These are phyloP conservation scores for Geosiphon pyriformis DNA, from an alignment of 192 early-diverging fungal genomes.

Conservation along the genomic window DNA sequence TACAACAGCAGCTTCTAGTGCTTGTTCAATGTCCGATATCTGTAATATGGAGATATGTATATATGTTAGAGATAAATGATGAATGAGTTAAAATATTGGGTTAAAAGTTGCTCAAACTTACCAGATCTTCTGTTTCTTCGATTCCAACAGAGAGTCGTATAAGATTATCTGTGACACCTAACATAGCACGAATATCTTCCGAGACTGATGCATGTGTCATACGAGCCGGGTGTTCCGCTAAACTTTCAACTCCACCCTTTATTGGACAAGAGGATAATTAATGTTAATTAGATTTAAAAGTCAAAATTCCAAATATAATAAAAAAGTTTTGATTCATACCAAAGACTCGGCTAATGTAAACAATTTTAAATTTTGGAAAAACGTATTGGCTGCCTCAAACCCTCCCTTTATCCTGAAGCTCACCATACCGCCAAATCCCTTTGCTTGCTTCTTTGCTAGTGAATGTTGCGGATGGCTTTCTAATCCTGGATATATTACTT, in stretches of 20 bases:
- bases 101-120: conserved; percentile 15
- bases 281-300: background rate
- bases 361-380: conserved; percentile 71
- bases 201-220: conserved; percentile 95
- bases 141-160: conserved; percentile 91
- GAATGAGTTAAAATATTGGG: no score
- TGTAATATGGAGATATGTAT: background rate
- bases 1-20: conserved; percentile 10
- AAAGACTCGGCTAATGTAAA: conserved; percentile 96
- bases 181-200: conserved; percentile 71
- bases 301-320: background rate
- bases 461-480: conserved; percentile 86
- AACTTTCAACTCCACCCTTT: conserved; percentile 84
- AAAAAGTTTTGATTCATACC: conserved; percentile 9
- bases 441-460: conserved; percentile 82
- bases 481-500: conserved; percentile 93
- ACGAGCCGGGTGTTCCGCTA: conserved; percentile 88
- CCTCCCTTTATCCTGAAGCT: conserved; percentile 87
- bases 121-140: conserved; percentile 84
- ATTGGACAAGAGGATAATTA: background rate
- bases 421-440: conserved; percentile 96
- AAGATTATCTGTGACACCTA: conserved; percentile 92
- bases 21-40: conserved; percentile 14
- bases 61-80: background rate
- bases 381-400: conserved; percentile 73